phyloP scores from a whole-genome alignment of 768 basidiomycete species.

The Naganishia onofrii region DNA sequence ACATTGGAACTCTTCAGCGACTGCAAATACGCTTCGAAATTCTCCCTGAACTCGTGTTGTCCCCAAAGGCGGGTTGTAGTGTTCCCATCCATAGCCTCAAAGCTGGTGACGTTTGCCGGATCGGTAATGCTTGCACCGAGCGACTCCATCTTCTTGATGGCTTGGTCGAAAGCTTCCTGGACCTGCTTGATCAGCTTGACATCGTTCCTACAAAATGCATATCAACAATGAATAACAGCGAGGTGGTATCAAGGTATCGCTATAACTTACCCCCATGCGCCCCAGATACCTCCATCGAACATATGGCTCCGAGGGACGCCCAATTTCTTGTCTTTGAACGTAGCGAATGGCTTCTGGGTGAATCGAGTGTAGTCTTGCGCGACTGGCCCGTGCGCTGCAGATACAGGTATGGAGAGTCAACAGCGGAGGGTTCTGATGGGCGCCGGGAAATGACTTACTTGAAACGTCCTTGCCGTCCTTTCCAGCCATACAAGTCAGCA shows the following conservation, averaged over 20 bases:
- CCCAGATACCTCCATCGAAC: slow-evolving; percentile 4
- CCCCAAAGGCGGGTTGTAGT: neutral
- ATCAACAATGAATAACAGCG: neutral
- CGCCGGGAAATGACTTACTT: no score
- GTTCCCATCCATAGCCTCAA: neutral
- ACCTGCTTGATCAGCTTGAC: neutral
- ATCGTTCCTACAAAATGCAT: neutral
- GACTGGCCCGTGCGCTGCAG: no score
- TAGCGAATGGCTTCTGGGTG: neutral
- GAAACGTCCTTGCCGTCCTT: neutral
- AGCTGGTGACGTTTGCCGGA: neutral
- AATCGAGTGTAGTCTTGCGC: slow-evolving; percentile 8
- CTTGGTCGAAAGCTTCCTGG: slow-evolving; percentile 10
- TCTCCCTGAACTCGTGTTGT: neutral
- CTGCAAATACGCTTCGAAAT: neutral
- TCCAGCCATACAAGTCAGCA: neutral
- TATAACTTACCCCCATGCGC: neutral
- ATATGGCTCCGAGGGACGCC: neutral
- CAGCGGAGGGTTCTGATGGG: no score
- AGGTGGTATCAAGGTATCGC: neutral
- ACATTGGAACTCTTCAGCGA: no score
- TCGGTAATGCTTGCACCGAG: slow-evolving; percentile 1
- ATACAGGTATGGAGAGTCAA: no score
- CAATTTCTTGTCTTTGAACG: slow-evolving; percentile 10
- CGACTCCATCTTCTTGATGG: slow-evolving; percentile 18